phyloP scores from a whole-genome alignment of 2,329 filamentous ascomycete species.

The Colletotrichum godetiae region DNA sequence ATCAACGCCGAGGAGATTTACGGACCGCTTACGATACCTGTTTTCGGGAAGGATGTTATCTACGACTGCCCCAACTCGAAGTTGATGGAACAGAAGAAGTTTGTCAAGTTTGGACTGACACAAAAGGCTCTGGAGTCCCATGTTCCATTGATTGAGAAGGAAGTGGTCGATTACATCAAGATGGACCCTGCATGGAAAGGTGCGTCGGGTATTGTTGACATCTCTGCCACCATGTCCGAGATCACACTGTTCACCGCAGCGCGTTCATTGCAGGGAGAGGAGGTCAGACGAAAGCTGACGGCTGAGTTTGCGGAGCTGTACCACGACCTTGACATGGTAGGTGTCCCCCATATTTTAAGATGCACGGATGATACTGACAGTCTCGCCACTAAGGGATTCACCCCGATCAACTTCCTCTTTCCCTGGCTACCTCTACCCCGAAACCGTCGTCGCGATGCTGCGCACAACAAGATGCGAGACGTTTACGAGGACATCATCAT shows the following conservation, averaged over 20 bases:
- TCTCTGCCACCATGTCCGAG: slow-evolving; percentile 67
- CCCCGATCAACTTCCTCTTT: background rate
- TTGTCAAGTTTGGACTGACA: slow-evolving; percentile 78
- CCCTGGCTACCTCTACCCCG: background rate
- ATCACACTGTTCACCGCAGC: slow-evolving; percentile 87
- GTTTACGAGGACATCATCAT: background rate
- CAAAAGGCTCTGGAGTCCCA: slow-evolving; percentile 72
- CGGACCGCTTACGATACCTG: slow-evolving; percentile 60
- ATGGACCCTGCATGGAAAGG: background rate
- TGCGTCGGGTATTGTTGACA: background rate
- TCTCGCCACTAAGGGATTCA: slow-evolving; percentile 53
- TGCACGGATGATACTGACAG: too few relatives aligned
- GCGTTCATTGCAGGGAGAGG: slow-evolving; percentile 79
- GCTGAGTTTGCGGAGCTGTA: slow-evolving; percentile 80
- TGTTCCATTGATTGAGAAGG: slow-evolving; percentile 77
- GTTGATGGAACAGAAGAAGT: slow-evolving; percentile 91
- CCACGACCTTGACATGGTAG: slow-evolving; percentile 82
- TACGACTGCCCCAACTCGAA: slow-evolving; percentile 88
- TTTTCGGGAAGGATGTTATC: slow-evolving; percentile 82
- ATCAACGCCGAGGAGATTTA: slow-evolving; percentile 68
- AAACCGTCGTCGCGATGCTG: background rate
- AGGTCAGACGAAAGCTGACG: slow-evolving; percentile 78
- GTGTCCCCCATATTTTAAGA: too few relatives aligned
- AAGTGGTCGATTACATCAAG: slow-evolving; percentile 59
- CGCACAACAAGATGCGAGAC: background rate